A percentile compares a stretch with the other conserved stretches of the same genome.
These are phyloP conservation scores for Betula pendula DNA, from an alignment of 306 rosid species.

Conservation along the genomic window DNA sequence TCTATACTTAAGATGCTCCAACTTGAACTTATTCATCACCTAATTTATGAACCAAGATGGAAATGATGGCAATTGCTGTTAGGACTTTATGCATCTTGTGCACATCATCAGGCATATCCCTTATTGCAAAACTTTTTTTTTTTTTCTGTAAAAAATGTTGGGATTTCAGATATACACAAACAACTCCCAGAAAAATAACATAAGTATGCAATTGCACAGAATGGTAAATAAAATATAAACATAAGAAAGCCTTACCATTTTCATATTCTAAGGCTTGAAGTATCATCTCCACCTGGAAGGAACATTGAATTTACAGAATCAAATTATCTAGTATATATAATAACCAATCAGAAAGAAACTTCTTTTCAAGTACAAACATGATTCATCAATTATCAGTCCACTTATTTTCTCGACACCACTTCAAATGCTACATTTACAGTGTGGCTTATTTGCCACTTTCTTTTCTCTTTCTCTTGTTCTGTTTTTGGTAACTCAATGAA, in stretches of 20 bases:
- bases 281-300: conserved; percentile 78
- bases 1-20: background rate
- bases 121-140: background rate
- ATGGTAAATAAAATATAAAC: conserved; percentile 6
- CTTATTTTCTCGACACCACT: conserved; percentile 16
- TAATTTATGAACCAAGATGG: no score
- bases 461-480: background rate
- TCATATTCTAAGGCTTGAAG: conserved; percentile 91
- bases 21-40: background rate
- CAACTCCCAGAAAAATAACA: conserved; percentile 7
- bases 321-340: conserved; percentile 12
- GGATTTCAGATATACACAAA: background rate
- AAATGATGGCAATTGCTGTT: no score
- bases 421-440: background rate
- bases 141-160: background rate
- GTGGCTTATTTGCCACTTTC: background rate
- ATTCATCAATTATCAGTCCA: conserved; percentile 8
- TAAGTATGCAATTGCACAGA: background rate
- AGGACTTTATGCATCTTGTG: background rate
- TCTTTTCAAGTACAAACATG: background rate
- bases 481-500: background rate
- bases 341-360: conserved; percentile 3
- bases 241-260: conserved; percentile 50
- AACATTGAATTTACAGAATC: conserved; percentile 23
- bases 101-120: background rate